phyloP scores from a whole-genome alignment of 352 stramenopile genomes.

The Phytophthora fragariaefolia region DNA sequence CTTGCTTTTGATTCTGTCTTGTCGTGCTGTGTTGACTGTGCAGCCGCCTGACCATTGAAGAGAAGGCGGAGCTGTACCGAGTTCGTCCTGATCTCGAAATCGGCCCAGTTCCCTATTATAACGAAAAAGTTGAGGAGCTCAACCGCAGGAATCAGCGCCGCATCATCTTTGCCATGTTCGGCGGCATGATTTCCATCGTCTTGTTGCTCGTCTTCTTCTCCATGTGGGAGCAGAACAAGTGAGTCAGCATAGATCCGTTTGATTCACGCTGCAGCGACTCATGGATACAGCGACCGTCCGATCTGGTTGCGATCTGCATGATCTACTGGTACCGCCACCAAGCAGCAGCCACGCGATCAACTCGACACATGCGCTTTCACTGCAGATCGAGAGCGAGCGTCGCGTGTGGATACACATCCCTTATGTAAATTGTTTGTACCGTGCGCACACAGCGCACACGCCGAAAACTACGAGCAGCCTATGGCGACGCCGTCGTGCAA shows the following conservation, averaged over 20 bases:
- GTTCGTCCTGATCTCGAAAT: conserved; percentile 86
- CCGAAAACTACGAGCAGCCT: conserved; percentile 20
- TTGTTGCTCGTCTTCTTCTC: conserved; percentile 81
- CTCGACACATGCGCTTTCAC: neutral
- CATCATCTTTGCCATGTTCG: conserved; percentile 79
- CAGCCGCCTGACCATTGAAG: conserved; percentile 77
- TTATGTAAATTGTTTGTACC: conserved; percentile 34
- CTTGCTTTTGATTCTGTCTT: too few species aligned
- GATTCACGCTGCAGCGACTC: conserved; percentile 13
- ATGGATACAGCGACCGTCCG: conserved; percentile 5
- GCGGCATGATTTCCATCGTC: conserved; percentile 69
- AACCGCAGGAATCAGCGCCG: conserved; percentile 67
- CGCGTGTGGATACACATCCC: conserved; percentile 18
- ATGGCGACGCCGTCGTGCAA: neutral
- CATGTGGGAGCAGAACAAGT: conserved; percentile 46
- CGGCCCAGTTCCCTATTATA: conserved; percentile 58
- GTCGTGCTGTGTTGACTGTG: neutral
- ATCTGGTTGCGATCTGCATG: neutral
- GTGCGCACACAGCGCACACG: conserved; percentile 12
- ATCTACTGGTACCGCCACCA: neutral
- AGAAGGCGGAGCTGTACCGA: conserved; percentile 86
- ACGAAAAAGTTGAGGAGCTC: conserved; percentile 62
- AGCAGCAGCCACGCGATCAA: neutral
- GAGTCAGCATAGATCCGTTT: conserved; percentile 23
- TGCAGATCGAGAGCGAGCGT: neutral